A percentile compares a stretch with the other conserved stretches of the same genome.
These are phyloP conservation scores for Entomortierella parvispora DNA, from an alignment of 192 early-diverging fungal genomes.

Conservation along the genomic window DNA sequence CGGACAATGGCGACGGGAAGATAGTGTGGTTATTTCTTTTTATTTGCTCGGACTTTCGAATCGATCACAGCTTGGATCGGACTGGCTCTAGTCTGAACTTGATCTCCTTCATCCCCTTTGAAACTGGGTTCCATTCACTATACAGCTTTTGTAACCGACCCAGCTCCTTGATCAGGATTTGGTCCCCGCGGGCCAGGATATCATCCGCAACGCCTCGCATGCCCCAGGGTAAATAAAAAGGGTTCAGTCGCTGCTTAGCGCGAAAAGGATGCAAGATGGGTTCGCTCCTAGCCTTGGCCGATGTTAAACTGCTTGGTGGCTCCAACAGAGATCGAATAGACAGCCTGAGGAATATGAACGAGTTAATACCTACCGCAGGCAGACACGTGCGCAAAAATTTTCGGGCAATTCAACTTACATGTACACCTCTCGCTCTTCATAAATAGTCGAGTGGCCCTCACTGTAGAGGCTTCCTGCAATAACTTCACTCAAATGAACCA, in stretches of 20 bases:
- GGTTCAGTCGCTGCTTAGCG: conserved; percentile 79
- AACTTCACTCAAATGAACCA: conserved; percentile 87
- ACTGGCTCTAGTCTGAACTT: conserved; percentile 93
- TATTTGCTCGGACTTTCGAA: no score
- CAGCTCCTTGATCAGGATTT: conserved; percentile 73
- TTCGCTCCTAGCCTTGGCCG: conserved; percentile 16
- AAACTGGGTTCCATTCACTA: conserved; percentile 82
- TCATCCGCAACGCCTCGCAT: conserved; percentile 87
- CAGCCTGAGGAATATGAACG: conserved; percentile 25
- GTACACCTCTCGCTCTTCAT: conserved; percentile 91
- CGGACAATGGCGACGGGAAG: no score
- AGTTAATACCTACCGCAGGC: not conserved
- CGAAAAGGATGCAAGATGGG: conserved; percentile 66
- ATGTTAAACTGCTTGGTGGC: conserved; percentile 22
- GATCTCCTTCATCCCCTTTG: conserved; percentile 79
- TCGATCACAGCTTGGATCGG: conserved; percentile 58
- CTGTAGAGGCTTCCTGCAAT: conserved; percentile 83
- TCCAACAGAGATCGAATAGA: conserved; percentile 48
- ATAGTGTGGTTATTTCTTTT: no score
- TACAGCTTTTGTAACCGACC: conserved; percentile 72
- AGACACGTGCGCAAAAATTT: not conserved
- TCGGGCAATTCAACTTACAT: conserved; percentile 50
- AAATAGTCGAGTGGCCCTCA: conserved; percentile 93
- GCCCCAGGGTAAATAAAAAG: conserved; percentile 94
- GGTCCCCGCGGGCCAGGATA: conserved; percentile 62